A percentile compares a stretch with the other conserved stretches of the same genome.
These are phyloP conservation scores for Apiospora saccharicola DNA, from an alignment of 2,329 filamentous ascomycete species.

Conservation along the genomic window DNA sequence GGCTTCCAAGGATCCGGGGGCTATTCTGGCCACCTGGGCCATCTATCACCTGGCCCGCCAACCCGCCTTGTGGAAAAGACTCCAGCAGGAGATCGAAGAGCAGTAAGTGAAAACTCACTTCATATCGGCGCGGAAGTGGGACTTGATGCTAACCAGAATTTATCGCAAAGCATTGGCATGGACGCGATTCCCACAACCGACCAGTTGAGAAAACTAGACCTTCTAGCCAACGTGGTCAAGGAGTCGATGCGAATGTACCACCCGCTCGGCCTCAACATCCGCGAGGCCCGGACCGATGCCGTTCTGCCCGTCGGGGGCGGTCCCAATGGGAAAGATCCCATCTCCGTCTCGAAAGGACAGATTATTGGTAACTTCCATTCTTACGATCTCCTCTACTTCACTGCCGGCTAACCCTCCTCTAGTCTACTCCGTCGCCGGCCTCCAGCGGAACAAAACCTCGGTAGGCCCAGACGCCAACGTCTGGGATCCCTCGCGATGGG, in stretches of 20 bases:
- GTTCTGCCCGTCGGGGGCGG: constrained; percentile 19
- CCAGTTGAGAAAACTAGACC: constrained; percentile 4
- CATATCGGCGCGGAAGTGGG: neutral
- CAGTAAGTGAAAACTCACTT: constrained; percentile 6
- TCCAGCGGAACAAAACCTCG: constrained; percentile 16
- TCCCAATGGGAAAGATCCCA: neutral
- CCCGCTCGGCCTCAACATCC: constrained; percentile 23
- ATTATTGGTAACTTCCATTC: too few relatives aligned
- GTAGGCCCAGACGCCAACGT: constrained; percentile 1
- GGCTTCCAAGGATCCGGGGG: constrained; percentile 22
- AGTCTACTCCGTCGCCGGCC: constrained; percentile 23
- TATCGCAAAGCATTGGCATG: constrained; percentile 6
- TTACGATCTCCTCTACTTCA: too few relatives aligned
- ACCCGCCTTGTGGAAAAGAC: neutral
- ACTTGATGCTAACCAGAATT: neutral
- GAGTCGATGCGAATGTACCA: constrained; percentile 24
- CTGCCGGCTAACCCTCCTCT: neutral
- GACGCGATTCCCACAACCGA: constrained; percentile 19
- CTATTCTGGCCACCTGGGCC: constrained; percentile 12
- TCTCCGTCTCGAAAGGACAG: constrained; percentile 16
- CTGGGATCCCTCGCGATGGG: constrained; percentile 21
- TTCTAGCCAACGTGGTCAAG: constrained; percentile 19
- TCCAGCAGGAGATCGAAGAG: constrained; percentile 19
- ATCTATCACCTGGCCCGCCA: constrained; percentile 18
- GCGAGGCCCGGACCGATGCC: constrained; percentile 15